These are phyloP conservation scores for Colletotrichum liaoningense DNA, from an alignment of 2,329 filamentous ascomycete genomes.

Conservation along the genomic window DNA sequence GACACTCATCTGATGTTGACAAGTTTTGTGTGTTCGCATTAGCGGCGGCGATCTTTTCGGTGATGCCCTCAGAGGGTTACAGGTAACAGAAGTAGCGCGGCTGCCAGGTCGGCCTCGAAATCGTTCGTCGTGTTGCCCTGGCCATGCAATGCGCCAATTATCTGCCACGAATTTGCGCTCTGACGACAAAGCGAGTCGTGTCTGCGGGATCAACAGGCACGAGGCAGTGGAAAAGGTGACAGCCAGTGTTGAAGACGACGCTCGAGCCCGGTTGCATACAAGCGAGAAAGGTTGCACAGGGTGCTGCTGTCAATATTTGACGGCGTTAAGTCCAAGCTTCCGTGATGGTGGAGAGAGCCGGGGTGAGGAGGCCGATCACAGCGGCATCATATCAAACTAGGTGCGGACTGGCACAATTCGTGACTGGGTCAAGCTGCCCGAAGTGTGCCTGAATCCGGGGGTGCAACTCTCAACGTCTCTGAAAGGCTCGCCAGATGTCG, in stretches of 20 bases:
- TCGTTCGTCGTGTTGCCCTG: background rate
- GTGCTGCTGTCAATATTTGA: conserved; percentile 26
- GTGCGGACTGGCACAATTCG: background rate
- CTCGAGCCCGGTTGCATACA: conserved; percentile 30
- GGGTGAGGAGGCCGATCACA: conserved; percentile 16
- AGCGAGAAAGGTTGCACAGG: conserved; percentile 25
- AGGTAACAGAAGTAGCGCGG: background rate
- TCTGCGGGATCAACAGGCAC: background rate
- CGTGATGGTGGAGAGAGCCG: background rate
- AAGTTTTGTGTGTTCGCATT: conserved; percentile 17
- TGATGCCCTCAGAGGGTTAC: background rate
- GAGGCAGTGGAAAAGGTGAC: background rate
- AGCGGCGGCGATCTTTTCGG: conserved; percentile 15
- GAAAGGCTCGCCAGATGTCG: conserved; percentile 12
- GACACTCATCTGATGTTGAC: conserved; percentile 20
- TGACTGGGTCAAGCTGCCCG: background rate
- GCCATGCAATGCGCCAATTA: background rate
- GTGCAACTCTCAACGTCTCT: conserved; percentile 3
- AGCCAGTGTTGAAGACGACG: conserved; percentile 26
- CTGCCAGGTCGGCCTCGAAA: background rate
- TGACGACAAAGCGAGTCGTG: conserved; percentile 22
- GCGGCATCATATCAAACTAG: conserved; percentile 6
- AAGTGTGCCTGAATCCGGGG: conserved; percentile 18
- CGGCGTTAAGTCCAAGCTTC: conserved; percentile 34
- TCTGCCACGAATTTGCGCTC: background rate